phyloP scores from a whole-genome alignment of 306 rosid genomes.

The Senna siamea region DNA sequence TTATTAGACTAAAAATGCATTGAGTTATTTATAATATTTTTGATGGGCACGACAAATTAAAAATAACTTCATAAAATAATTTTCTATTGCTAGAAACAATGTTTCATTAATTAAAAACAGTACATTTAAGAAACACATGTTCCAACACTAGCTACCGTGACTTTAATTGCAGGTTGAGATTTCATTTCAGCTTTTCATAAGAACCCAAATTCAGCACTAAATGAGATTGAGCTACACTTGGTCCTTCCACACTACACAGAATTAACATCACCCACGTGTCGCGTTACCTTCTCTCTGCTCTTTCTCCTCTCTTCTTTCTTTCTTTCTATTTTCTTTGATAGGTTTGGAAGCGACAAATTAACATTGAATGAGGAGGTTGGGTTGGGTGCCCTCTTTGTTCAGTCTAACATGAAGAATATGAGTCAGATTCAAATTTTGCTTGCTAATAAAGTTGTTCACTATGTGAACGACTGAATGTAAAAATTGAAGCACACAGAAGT shows the following conservation, averaged over 20 bases:
- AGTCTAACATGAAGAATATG: background rate
- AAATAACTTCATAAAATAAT: no score
- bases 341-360: background rate
- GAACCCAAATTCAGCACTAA: background rate
- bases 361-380: background rate
- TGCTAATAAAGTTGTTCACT: background rate
- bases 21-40: no score
- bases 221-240: constrained; percentile 29
- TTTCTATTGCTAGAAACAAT: no score
- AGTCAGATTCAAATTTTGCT: background rate
- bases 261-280: constrained; percentile 39
- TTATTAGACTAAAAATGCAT: no score
- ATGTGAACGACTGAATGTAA: background rate
- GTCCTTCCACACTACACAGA: constrained; percentile 1
- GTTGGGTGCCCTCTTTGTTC: background rate
- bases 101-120: no score
- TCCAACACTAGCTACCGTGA: no score
- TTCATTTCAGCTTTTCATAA: background rate
- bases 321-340: no score
- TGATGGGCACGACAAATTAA: no score
- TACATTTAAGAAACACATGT: no score
- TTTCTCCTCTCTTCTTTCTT: no score
- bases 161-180: no score
- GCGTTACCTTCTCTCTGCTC: background rate
- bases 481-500: background rate